Evolutionary conservation across 352 stramenopile species (phyloP), one percentile per base, ranked within the genome.

Genomic region (Globisporangium cystogenes): DNA sequence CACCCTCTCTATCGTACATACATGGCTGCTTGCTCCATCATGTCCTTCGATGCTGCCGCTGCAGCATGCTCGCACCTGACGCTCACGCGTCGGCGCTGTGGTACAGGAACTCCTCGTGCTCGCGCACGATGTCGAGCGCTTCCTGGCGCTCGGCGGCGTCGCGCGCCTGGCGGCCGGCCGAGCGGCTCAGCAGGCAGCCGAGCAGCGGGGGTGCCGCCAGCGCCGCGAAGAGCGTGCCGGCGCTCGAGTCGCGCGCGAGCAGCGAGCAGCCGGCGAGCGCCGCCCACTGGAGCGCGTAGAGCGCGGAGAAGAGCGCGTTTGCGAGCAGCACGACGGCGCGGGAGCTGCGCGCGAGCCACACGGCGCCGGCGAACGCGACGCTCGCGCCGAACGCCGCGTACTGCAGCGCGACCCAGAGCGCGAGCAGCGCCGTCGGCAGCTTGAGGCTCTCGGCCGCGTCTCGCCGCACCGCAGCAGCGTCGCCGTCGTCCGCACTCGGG

Each of bases 381-480:
- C 53, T 59, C 21, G 35, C 26, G 35, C 53, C 53, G 35, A 59
- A 59, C 20, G 44, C 33, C n/a, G 36, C 52, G 43, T 58, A 58
- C 43, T 58, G 52, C 42, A 39, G 7, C 16, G 37, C 31, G 23
- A 58, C 14, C 52, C 52, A 58, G 12, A 52, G 16, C n/a, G 43
- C 20, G 20, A 58, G 7, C 10, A 47, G 40, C 2, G 51, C 23
- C 12, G 16, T 31, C 2, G n/a, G 14, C 26, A 41, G 27, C 20
- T 41, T n/a, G 16, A 44, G 39, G 7, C 39, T 12, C 5, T 44
- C 39, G 18, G 18, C 36, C 6, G 18, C 36, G 14, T n/a, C 14
- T n/a, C 35, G 35, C 12, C 15, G 35, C 35, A 16, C 35, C 12
- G 12, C 12, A n/a, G 35, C 15, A 11, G 20, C 14, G 0, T 24